Evolutionary conservation across 2,329 filamentous ascomycete genomes (phyloP).

Genomic region (Macrophomina phaseolina): DNA sequence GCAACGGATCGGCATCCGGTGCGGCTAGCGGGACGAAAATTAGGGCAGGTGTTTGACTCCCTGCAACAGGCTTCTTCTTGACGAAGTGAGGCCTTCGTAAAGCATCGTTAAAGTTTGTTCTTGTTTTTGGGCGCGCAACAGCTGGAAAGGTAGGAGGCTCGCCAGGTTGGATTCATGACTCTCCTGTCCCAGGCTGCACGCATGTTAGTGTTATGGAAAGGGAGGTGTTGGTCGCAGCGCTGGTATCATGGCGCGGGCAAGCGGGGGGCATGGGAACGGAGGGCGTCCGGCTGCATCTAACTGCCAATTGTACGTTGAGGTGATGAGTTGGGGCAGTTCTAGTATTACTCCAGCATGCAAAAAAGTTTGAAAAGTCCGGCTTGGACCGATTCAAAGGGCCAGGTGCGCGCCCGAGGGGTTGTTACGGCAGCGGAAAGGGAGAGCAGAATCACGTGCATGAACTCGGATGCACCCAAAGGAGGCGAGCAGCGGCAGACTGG

Average conservation of each 20-base stretch:
- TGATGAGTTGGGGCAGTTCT: slow-evolving; percentile 13
- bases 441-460: background rate
- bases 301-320: slow-evolving; percentile 22
- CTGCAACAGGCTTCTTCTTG: slow-evolving; percentile 10
- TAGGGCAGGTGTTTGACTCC: background rate
- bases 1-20: background rate
- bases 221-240: background rate
- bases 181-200: slow-evolving; percentile 16
- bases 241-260: slow-evolving; percentile 1
- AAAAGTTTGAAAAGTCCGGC: slow-evolving; percentile 20
- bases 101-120: slow-evolving; percentile 23
- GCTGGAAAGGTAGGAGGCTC: slow-evolving; percentile 13
- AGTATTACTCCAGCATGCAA: slow-evolving; percentile 23
- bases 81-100: slow-evolving; percentile 10
- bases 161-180: slow-evolving; percentile 16
- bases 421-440: background rate
- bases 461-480: background rate
- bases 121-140: slow-evolving; percentile 15
- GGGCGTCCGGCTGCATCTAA: slow-evolving; percentile 21
- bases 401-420: too few relatives aligned
- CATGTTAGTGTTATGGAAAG: slow-evolving; percentile 15
- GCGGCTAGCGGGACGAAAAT: background rate
- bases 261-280: slow-evolving; percentile 16
- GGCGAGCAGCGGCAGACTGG: background rate
- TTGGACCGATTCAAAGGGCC: background rate